These are phyloP conservation scores for Nakazawaea ernobii DNA, from an alignment of 805 yeast species.

Conservation along the genomic window DNA sequence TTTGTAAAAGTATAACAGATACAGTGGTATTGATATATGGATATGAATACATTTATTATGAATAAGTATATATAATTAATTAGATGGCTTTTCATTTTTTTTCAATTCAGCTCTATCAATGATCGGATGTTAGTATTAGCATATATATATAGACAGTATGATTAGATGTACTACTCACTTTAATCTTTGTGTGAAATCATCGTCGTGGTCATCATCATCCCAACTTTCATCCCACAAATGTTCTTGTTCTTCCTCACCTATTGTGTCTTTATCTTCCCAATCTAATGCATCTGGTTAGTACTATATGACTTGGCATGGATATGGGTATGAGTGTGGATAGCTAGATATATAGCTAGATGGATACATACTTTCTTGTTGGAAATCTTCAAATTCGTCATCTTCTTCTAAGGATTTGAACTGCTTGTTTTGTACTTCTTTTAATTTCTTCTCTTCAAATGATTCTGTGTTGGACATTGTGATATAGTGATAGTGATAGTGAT, in stretches of 20 bases:
- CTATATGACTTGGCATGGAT: neutral
- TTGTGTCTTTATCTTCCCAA: constrained; percentile 61
- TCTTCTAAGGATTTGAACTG: constrained; percentile 76
- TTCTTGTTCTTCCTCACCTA: constrained; percentile 45
- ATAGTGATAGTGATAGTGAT: too few species aligned
- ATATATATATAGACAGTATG: neutral
- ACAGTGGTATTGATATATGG: too few species aligned
- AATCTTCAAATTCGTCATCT: constrained; percentile 96
- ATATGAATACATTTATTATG: too few species aligned
- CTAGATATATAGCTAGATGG: neutral
- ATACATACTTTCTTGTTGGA: constrained; percentile 69
- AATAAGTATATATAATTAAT: neutral
- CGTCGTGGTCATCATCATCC: constrained; percentile 94
- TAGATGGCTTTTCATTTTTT: constrained; percentile 19
- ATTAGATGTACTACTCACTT: constrained; percentile 32
- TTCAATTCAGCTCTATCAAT: constrained; percentile 18
- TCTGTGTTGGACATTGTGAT: neutral
- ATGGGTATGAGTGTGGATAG: too few species aligned
- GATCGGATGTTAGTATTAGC: neutral
- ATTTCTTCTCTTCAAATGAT: constrained; percentile 6
- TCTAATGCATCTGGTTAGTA: constrained; percentile 25
- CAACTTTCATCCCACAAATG: constrained; percentile 95
- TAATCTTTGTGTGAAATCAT: constrained; percentile 74
- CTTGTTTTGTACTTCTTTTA: constrained; percentile 19
- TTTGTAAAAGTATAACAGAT: too few species aligned